These are phyloP conservation scores for Pseudogymnoascus sp. DNA, from an alignment of 2,329 filamentous ascomycete genomes.

Conservation along the genomic window DNA sequence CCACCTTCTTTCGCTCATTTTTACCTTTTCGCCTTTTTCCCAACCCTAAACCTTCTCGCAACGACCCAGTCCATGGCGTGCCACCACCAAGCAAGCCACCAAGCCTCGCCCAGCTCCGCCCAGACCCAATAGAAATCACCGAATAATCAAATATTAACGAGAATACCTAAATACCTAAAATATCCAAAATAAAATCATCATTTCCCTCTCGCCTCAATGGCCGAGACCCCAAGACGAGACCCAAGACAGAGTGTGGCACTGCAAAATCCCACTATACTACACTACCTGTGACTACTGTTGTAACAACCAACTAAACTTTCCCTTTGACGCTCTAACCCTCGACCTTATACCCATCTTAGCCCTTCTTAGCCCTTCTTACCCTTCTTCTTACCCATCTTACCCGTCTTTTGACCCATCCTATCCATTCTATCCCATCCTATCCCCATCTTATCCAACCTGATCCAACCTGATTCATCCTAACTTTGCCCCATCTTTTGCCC, in stretches of 20 bases:
- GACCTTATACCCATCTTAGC: slow-evolving; percentile 47
- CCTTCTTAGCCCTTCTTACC: slow-evolving; percentile 57
- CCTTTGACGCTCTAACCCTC: not conserved
- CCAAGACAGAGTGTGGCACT: not conserved
- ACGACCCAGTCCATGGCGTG: not conserved
- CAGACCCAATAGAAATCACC: not conserved
- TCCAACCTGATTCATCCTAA: not conserved
- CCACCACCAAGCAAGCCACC: not conserved
- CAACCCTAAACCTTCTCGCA: slow-evolving; percentile 1
- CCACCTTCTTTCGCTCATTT: not conserved
- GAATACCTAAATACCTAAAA: not conserved
- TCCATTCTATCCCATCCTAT: not conserved
- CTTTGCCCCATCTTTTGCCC: not conserved
- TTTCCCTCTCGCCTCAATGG: not conserved
- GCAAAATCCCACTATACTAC: not conserved
- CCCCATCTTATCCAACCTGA: not conserved
- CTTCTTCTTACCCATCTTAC: slow-evolving; percentile 55
- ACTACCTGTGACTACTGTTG: not conserved
- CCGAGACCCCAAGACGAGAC: not conserved
- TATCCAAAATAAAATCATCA: not conserved
- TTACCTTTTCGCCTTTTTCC: not conserved
- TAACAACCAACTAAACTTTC: not conserved
- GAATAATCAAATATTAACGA: not conserved
- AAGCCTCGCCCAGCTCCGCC: not conserved
- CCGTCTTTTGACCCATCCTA: slow-evolving; percentile 43